Percentiles rank a stretch among this genome's conserved stretches.
Conservation (phyloP, 106 monocot genomes). For the Ottelia alismoides region DNA sequence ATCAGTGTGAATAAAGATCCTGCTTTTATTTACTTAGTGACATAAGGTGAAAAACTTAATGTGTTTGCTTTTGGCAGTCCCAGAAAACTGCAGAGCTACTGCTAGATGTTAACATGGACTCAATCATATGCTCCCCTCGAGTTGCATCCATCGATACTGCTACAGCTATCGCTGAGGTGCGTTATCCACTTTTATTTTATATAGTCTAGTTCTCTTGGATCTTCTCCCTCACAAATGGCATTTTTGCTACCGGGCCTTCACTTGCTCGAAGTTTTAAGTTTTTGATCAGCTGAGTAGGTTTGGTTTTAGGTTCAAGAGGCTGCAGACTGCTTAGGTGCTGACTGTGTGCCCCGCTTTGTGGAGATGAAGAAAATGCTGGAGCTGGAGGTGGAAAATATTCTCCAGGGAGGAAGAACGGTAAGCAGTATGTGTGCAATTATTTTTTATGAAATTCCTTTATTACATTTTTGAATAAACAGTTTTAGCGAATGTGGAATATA, state of each 20-base stretch:
- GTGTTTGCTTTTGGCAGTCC: slow-evolving; percentile 30
- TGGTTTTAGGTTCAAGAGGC: slow-evolving; percentile 87
- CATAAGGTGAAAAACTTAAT: too few relatives aligned
- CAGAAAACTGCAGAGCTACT: slow-evolving; percentile 91
- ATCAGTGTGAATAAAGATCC: neutral
- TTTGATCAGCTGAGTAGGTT: neutral
- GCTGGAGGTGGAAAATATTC: slow-evolving; percentile 61
- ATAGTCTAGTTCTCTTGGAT: too few relatives aligned
- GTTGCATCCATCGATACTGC: slow-evolving; percentile 79
- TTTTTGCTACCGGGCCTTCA: too few relatives aligned
- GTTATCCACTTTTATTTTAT: too few relatives aligned
- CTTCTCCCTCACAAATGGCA: too few relatives aligned
- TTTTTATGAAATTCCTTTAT: too few relatives aligned
- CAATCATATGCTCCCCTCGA: slow-evolving; percentile 54
- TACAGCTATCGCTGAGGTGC: slow-evolving; percentile 68
- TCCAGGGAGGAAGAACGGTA: slow-evolving; percentile 37
- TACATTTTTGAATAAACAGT: too few relatives aligned
- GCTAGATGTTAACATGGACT: slow-evolving; percentile 60
- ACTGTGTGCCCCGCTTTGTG: slow-evolving; percentile 67
- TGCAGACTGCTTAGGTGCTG: slow-evolving; percentile 88
- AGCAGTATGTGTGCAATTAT: neutral
- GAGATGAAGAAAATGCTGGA: slow-evolving; percentile 65
- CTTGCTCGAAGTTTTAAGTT: too few relatives aligned
- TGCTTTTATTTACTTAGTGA: too few relatives aligned
- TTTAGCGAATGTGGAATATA: too few relatives aligned